Evolutionary conservation across 2,329 filamentous ascomycete species (phyloP), one percentile per base, ranked within the genome.

Genomic region (Penicillium sp.): DNA sequence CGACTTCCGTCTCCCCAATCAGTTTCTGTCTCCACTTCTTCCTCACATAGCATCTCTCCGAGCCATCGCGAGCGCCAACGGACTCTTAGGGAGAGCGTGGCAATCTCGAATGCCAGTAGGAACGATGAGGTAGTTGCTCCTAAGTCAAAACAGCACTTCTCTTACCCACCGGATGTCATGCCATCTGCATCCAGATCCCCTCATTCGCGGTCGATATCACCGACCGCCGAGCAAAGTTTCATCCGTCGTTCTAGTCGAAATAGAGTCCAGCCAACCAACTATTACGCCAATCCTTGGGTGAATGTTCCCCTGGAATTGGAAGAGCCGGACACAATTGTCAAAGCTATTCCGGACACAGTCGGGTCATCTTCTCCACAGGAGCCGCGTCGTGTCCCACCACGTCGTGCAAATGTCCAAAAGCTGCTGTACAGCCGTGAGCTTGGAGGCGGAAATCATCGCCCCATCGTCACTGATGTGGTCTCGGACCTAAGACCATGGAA

Each of bases 401-500:
- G 21, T 10, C 40, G 43, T 13, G 31, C 43, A 13, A 41, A 51
- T 26, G 24, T 55, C 4, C 40, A 15, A 26, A 55, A 47, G 19
- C 52, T 69, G 3, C 39, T 71, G 15, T 58, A 53, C 33, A 45
- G 50, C 37, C 67, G 69, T 45, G 66, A 69, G 52, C 41, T 68
- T n/a, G 52, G 55, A 33, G 24, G 22, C 10, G 43, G 47, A 13
- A 46, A 19, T 15, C 50, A 55, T 13, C 47, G 43, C 4, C 50
- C 52, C n/a, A 38, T 65, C 44, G 46, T 49, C 28, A 24, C 48
- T 12, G 58, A 66, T 26, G 64, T 64, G 22, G 60, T 59, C 29
- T 64, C 72, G 22, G 66, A 70, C 1, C 58, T 81, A 15, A 71
- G 68, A 4, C 67, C 68, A 3, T 70, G 66, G 24, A 71, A 67